Evolutionary conservation across 2,329 filamentous ascomycete genomes (phyloP).

Genomic region (Clonostachys byssicola): DNA sequence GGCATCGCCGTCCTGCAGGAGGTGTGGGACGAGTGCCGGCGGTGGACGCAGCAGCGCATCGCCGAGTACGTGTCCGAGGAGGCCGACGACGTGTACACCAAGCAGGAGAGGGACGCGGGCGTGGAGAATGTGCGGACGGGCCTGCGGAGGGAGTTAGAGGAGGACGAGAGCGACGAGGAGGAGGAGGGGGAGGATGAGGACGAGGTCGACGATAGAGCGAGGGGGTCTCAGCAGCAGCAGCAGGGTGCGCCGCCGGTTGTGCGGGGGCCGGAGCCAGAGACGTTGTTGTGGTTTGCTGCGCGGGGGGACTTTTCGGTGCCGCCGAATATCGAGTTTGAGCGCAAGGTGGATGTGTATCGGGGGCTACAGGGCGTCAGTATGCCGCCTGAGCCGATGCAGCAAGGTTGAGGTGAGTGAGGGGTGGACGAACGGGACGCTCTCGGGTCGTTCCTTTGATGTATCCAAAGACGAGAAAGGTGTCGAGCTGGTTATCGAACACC

Average conservation of each 20-base stretch:
- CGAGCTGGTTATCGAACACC: too few species aligned
- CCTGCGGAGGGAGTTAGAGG: slow-evolving; percentile 49
- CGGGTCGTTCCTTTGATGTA: too few species aligned
- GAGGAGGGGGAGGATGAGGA: slow-evolving; percentile 51
- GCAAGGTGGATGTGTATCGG: slow-evolving; percentile 21
- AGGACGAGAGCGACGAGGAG: slow-evolving; percentile 51
- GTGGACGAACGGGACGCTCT: too few species aligned
- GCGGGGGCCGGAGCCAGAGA: slow-evolving; percentile 37
- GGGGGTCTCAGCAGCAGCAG: slow-evolving; percentile 7
- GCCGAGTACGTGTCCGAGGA: slow-evolving; percentile 35
- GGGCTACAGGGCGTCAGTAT: slow-evolving; percentile 25
- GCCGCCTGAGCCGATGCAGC: too few species aligned
- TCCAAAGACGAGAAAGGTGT: too few species aligned
- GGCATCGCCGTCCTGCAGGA: slow-evolving; percentile 38
- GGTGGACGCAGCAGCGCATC: slow-evolving; percentile 34
- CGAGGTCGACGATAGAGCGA: slow-evolving; percentile 23
- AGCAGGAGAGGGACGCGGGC: slow-evolving; percentile 63
- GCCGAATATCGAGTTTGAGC: slow-evolving; percentile 35
- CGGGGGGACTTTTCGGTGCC: slow-evolving; percentile 40
- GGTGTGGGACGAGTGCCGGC: slow-evolving; percentile 48
- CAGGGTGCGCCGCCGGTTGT: slow-evolving; percentile 13
- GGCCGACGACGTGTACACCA: slow-evolving; percentile 62
- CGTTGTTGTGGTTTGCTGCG: slow-evolving; percentile 39
- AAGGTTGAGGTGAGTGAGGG: too few species aligned
- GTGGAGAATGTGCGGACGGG: slow-evolving; percentile 70